Base-by-base conservation (phyloP, 805 yeast genomes). In the Starmerella tilneyi region DNA sequence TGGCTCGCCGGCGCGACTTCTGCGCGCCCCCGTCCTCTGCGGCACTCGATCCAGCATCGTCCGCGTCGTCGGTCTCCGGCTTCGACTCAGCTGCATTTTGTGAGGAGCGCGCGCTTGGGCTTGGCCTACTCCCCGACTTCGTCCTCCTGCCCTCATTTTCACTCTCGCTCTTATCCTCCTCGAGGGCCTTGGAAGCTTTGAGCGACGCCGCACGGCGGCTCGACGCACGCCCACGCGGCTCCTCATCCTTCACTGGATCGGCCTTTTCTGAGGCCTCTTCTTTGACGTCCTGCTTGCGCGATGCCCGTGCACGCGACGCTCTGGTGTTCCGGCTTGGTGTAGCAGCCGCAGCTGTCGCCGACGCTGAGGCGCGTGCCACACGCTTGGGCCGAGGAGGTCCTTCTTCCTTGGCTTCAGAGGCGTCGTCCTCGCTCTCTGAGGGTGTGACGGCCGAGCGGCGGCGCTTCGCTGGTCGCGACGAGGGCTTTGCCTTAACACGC, bases 171-270 rank as follows among this genome's bases (percentile, higher is more conserved):
- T 13, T 26, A 19, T 26, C 41, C 13, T 37, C 32, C 19, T 37
- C 41, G 26, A 37, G 19, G 3, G 41, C 41, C 26, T 15, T 16
- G 3, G 41, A 8, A n/a, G 41, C 41, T 26, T 37, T 37, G 13
- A 37, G 5, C 13, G 41, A 26, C 4, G 41, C 41, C 11, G 33
- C 41, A 13, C 41, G 41, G 11, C 33, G 32, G 7, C 33, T 33
- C 5, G 17, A 12, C 6, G 23, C 24, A 5, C 41, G 41, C 17
- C 17, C 24, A 6, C 19, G 8, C 22, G 13, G 12, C 23, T 16
- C 41, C 17, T 9, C 16, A 9, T 31, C 11, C 35, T 31, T 16
- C 35, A 22, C 35, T 7, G 35, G 11, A 9, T 31, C 35, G 35
- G 20, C 35, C 8, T 15, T 13, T 29, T 24, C 11, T 24, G 27